phyloP scores from a whole-genome alignment of 1,284 basidiomycete genomes.

The Earliella scabrosa region DNA sequence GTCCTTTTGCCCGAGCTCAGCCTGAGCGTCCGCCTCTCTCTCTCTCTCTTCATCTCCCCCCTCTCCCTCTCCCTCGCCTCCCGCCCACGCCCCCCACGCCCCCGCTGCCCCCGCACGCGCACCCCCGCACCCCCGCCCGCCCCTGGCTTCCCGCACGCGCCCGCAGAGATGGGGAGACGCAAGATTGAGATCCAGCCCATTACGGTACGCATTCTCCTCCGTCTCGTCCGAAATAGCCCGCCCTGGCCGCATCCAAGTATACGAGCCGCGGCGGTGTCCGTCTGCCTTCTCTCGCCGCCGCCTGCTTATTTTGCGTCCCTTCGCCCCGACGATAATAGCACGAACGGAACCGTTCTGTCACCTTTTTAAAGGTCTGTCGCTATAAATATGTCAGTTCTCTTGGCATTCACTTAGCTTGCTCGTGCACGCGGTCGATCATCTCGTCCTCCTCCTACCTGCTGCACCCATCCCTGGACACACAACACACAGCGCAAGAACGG shows the following conservation, averaged over 20 bases:
- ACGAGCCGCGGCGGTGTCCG: constrained; percentile 26
- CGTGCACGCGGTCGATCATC: constrained; percentile 26
- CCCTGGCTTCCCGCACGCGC: not conserved
- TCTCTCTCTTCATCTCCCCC: constrained; percentile 23
- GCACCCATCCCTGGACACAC: constrained; percentile 30
- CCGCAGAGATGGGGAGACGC: constrained; percentile 72
- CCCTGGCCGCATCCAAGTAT: constrained; percentile 25
- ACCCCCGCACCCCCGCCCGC: not conserved
- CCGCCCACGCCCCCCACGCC: constrained; percentile 13
- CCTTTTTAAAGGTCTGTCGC: constrained; percentile 80
- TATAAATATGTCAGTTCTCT: constrained; percentile 39
- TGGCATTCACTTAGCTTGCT: constrained; percentile 44
- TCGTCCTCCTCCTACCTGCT: too few species aligned
- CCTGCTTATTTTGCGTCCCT: constrained; percentile 30
- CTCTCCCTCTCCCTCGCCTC: constrained; percentile 10
- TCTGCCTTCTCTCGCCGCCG: constrained; percentile 23
- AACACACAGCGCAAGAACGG: constrained; percentile 77
- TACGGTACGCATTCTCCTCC: constrained; percentile 53
- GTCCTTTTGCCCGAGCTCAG: constrained; percentile 22
- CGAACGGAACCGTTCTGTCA: constrained; percentile 90
- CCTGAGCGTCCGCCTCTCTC: constrained; percentile 22
- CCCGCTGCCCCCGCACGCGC: constrained; percentile 1
- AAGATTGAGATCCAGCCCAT: constrained; percentile 93
- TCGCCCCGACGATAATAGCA: constrained; percentile 59
- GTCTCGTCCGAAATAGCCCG: constrained; percentile 29